Conservation (phyloP, 306 rosid genomes). For the Neltuma alba region DNA sequence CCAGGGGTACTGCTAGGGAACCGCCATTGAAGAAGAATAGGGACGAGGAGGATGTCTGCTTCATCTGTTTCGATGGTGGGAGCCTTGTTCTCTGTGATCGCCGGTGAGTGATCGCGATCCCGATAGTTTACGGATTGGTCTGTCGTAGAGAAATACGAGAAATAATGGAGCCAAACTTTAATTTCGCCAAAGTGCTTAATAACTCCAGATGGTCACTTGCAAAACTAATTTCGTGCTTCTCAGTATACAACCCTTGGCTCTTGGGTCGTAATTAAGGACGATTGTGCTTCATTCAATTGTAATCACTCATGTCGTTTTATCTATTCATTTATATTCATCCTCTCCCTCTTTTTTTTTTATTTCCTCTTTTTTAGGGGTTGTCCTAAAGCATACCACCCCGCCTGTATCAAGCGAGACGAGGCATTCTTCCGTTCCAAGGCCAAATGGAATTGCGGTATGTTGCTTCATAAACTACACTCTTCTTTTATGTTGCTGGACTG, state of each 20-base stretch:
- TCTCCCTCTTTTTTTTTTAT: neutral
- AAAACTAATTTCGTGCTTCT: conserved; percentile 5
- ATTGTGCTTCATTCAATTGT: conserved; percentile 5
- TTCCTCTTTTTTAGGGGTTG: conserved; percentile 63
- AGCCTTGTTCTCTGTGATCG: conserved; percentile 98
- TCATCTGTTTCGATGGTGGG: conserved; percentile 97
- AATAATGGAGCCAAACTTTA: conserved; percentile 13
- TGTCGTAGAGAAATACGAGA: neutral
- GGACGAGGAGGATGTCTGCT: conserved; percentile 95
- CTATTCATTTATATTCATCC: conserved; percentile 5
- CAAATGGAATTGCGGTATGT: conserved; percentile 97
- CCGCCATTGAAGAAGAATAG: conserved; percentile 45
- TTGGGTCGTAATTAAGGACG: conserved; percentile 33
- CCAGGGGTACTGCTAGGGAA: conserved; percentile 47
- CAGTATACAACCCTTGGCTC: conserved; percentile 23
- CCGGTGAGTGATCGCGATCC: conserved; percentile 64
- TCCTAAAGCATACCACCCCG: conserved; percentile 95
- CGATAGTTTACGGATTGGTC: conserved; percentile 12
- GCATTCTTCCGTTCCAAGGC: conserved; percentile 89
- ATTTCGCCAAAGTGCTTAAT: neutral
- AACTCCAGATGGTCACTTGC: conserved; percentile 8
- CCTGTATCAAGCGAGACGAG: conserved; percentile 94
- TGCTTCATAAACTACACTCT: conserved; percentile 5
- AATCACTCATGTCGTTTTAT: conserved; percentile 19
- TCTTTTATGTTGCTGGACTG: neutral